Conservation (phyloP, 148 eudicot species). For the Spergularia bocconei region DNA sequence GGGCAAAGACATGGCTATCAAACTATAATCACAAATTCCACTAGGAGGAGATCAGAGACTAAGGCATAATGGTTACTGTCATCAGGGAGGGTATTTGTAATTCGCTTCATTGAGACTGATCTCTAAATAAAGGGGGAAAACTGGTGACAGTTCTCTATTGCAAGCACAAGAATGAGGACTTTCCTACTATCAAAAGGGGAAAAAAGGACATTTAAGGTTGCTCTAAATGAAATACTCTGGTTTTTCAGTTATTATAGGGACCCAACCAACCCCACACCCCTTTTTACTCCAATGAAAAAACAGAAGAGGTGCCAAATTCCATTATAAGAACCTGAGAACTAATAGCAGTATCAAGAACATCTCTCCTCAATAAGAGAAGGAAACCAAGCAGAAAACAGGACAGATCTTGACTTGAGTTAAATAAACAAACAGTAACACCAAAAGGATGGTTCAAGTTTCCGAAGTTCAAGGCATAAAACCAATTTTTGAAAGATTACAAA, state of each 20-base stretch:
- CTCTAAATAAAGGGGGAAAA: background rate
- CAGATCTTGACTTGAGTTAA: too few relatives aligned
- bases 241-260: background rate
- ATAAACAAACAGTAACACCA: background rate
- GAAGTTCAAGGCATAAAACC: background rate
- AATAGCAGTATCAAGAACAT: background rate
- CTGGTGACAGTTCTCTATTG: background rate
- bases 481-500: background rate
- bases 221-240: background rate
- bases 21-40: background rate
- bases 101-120: background rate
- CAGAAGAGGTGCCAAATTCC: background rate
- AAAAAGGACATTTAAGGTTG: background rate
- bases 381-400: too few relatives aligned
- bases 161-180: background rate
- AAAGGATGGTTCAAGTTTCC: background rate
- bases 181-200: too few relatives aligned
- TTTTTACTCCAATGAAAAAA: background rate
- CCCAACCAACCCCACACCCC: background rate
- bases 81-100: background rate
- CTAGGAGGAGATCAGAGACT: background rate
- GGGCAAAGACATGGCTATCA: too few relatives aligned
- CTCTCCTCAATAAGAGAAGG: too few relatives aligned
- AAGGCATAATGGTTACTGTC: background rate
- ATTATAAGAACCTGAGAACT: background rate